Evolutionary conservation across 1,139 yeast species (phyloP), one percentile per base, ranked within the genome.

Genomic region (Sugiyamaella novakii): DNA sequence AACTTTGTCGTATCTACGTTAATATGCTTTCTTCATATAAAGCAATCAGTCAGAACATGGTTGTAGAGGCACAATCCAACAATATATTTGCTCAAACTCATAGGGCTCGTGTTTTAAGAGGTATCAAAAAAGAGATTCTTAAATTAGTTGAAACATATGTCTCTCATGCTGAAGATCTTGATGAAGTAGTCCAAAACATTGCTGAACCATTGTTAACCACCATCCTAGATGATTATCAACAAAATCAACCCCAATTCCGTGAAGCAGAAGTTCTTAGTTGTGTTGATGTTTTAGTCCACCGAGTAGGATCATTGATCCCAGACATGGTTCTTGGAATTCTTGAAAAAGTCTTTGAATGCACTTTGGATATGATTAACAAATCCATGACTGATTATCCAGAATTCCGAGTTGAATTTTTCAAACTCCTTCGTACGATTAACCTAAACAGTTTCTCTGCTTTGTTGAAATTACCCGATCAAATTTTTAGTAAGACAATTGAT

Each of bases 321-420:
- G 95, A 87, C 54, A 95, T 94, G 57, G 94, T 92, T 51, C 88
- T 92, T 31, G 72, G 83, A 51, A 87, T 92, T 54, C 75, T 94
- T 60, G 96, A 88, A 66, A 86, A 84, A 68, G 96, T 92, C 15
- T 94, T 94, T 70, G 96, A 87, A 67, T 86, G 95, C 66, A 92
- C 99, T 2, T 78, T 92, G 67, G 87, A 84, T 60, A 94, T 92
- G 98, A 92, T 94, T 61, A 88, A 87, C 65, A 86, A 86, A 66
- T 97, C 92, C 68, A 88, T 94, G 68, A 83, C 95, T 5, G 98
- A 92, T 67, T 92, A 87, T 66, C 98, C 98, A 18, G 98, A 94
- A 68, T 98, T 92, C 72, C 81, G 99, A 64, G 95, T 91, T 50
- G 98, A 91, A 67, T 92, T 92, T 68, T 94, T 91, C 74, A 87